phyloP scores from a whole-genome alignment of 345 rosid genomes.

The Carallia pectinifolia region DNA sequence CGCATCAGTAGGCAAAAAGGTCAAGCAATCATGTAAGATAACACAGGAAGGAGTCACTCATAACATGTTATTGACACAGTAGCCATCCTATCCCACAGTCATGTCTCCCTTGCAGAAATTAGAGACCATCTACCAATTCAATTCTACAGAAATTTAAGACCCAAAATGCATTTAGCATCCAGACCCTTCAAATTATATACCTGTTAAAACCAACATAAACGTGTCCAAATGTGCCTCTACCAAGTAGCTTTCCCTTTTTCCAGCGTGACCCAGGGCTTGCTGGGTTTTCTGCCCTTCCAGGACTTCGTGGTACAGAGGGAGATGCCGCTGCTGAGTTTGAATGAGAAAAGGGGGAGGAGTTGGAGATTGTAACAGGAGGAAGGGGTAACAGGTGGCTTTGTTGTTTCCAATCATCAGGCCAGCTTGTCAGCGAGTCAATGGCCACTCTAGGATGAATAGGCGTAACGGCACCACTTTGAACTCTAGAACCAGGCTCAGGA shows the following conservation, averaged over 20 bases:
- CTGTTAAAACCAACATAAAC: constrained; percentile 77
- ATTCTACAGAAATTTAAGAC: background rate
- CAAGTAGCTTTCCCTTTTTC: constrained; percentile 73
- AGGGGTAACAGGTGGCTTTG: constrained; percentile 90
- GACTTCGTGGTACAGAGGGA: constrained; percentile 96
- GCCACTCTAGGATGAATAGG: constrained; percentile 93
- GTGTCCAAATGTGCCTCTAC: constrained; percentile 84
- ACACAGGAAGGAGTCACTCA: background rate
- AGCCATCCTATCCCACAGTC: background rate
- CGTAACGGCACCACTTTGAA: constrained; percentile 98
- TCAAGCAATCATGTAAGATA: background rate
- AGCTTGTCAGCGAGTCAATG: constrained; percentile 61
- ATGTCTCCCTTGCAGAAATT: background rate
- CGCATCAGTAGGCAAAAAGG: background rate
- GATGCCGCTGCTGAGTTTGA: constrained; percentile 86
- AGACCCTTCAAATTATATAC: constrained; percentile 19
- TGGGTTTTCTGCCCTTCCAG: constrained; percentile 79
- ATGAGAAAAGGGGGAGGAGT: constrained; percentile 77
- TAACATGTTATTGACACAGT: background rate
- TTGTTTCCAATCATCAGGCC: constrained; percentile 79
- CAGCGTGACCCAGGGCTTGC: constrained; percentile 59
- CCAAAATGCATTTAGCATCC: background rate
- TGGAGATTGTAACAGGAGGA: constrained; percentile 71
- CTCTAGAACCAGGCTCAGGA: constrained; percentile 95
- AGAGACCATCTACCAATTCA: background rate